Percentiles rank a stretch among this genome's conserved stretches.
These are phyloP conservation scores for Pythium insidiosum DNA, from an alignment of 352 stramenopile genomes.

Conservation along the genomic window DNA sequence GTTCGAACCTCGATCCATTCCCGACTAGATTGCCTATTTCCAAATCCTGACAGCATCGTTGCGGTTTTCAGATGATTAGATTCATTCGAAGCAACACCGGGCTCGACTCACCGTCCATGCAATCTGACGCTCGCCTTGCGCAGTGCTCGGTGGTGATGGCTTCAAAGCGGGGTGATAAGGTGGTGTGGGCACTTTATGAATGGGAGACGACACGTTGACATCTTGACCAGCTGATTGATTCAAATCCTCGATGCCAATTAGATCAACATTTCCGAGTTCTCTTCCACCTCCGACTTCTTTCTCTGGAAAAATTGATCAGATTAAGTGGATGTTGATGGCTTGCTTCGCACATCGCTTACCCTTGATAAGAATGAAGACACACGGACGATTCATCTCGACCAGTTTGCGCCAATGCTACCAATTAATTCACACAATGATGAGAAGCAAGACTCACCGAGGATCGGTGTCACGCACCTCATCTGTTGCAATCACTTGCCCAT, in stretches of 20 bases:
- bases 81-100: no score
- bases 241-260: no score
- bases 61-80: constrained; percentile 8
- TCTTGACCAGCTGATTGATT: no score
- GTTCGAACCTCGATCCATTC: constrained; percentile 48
- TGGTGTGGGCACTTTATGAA: neutral
- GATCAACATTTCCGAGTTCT: no score
- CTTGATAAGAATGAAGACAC: neutral
- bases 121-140: neutral
- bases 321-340: neutral
- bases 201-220: no score
- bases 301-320: neutral
- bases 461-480: no score
- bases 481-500: no score
- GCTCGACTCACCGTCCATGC: constrained; percentile 7
- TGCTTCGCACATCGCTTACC: neutral
- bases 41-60: constrained; percentile 15
- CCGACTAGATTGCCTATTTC: constrained; percentile 44
- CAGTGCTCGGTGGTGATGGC: neutral
- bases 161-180: neutral
- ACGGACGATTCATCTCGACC: neutral
- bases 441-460: neutral
- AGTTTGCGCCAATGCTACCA: neutral
- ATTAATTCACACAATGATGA: neutral
- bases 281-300: constrained; percentile 3